Conservation (phyloP, 2,329 filamentous ascomycete genomes). For the Ophiocordyceps camponoti-rufipedis region DNA sequence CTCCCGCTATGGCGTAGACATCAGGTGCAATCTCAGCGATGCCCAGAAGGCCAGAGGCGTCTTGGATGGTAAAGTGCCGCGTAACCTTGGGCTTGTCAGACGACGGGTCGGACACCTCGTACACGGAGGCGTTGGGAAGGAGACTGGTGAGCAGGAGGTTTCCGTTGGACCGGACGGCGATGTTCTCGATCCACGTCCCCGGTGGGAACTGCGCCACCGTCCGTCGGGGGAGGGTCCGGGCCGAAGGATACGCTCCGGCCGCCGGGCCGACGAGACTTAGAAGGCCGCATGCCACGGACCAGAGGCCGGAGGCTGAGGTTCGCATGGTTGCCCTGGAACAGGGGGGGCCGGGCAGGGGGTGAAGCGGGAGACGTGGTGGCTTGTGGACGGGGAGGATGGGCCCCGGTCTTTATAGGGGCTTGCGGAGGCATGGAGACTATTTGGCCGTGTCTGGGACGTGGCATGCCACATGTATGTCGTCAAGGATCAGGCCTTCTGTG, state of each 20-base stretch:
- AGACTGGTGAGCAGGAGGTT: constrained; percentile 3
- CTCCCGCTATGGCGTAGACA: not conserved
- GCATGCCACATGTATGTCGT: no score
- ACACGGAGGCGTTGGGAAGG: constrained; percentile 2
- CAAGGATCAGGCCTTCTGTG: no score
- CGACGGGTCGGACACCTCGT: constrained; percentile 1
- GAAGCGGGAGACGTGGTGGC: no score
- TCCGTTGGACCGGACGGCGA: constrained; percentile 3
- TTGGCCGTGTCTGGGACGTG: no score
- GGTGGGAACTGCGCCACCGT: not conserved
- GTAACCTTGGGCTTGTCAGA: not conserved
- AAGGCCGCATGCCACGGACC: not conserved
- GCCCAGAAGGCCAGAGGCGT: not conserved
- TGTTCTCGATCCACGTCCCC: constrained; percentile 4
- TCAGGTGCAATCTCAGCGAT: constrained; percentile 1
- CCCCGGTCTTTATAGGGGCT: no score
- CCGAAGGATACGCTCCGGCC: not conserved
- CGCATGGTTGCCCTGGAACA: no score
- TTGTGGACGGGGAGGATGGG: no score
- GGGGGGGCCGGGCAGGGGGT: no score
- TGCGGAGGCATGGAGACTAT: no score
- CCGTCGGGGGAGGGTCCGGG: not conserved
- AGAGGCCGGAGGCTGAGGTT: not conserved
- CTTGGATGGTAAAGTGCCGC: constrained; percentile 1
- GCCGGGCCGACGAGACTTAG: not conserved